Base-by-base conservation (phyloP, 1,139 yeast genomes). In the Pneumocystis wakefieldiae region DNA sequence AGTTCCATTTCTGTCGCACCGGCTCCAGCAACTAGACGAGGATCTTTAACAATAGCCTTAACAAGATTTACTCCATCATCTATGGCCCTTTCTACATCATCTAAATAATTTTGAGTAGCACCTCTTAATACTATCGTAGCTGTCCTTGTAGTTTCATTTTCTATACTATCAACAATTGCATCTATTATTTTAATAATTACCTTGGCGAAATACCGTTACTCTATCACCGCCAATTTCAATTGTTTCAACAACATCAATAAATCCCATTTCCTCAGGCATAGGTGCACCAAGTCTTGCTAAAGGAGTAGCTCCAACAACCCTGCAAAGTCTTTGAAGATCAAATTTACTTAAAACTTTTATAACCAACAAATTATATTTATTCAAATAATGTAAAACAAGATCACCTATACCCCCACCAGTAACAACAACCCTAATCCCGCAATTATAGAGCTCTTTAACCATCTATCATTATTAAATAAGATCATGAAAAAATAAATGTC, bases 291-390 rank as follows among this genome's bases (percentile, higher is more conserved):
- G 80, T 75, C 97, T 82, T 63, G 97, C 95, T 72, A 91, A 79
- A 64, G 98, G 97, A 28, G 97, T 87, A 59, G 97, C 97, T 62
- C 97, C 97, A 77, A 97, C 91, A 24, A 92, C 98, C 73, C 96
- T 86, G 72, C 96, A 87, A 66, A 92, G 78, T 74, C 98, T 85
- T 77, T 97, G 85, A 67, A 92, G 78, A 73, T 92, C 98, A 72
- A 92, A 92, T 74, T 92, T 92, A 66, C 95, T 86, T 67, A 95
- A 92, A 59, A 92, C 95, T 73, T 87, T 86, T 75, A 92, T 81
- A 35, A 91, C 92, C 67, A 92, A 78, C 62, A 92, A 86, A 48
- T 85, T 86, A 72, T 86, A 85, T 75, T 94, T 85, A 78, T 92
- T 89, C 74, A 92, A 79, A 75, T 89, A 92, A 76, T 92, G 97